Percentiles rank a stretch among this genome's conserved stretches.
phyloP scores from a whole-genome alignment of 2,329 filamentous ascomycete species.

The Fusarium longipes region DNA sequence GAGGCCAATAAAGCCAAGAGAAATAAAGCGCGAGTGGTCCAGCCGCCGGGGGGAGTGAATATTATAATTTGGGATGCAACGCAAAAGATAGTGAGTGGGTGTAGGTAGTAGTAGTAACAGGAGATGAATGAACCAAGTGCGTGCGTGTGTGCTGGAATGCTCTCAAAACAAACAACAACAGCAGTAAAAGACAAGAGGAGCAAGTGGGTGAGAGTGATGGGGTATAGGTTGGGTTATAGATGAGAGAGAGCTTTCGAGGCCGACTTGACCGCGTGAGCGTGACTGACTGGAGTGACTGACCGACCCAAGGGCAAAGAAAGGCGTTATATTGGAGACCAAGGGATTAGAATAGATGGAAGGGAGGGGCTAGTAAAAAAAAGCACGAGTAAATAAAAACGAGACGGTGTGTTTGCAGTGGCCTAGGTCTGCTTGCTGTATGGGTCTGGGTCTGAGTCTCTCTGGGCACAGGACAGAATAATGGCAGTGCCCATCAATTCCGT shows the following conservation, averaged over 20 bases:
- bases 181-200: conserved; percentile 6
- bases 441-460: neutral
- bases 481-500: conserved; percentile 36
- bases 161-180: conserved; percentile 21
- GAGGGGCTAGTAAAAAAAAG: conserved; percentile 19
- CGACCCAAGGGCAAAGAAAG: conserved; percentile 14
- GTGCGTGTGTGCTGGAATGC: conserved; percentile 8
- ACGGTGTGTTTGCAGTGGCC: conserved; percentile 41
- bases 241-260: conserved; percentile 8
- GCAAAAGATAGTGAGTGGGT: conserved; percentile 14
- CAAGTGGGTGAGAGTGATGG: conserved; percentile 17
- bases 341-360: conserved; percentile 19
- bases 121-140: conserved; percentile 5
- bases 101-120: too few relatives aligned
- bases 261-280: conserved; percentile 9
- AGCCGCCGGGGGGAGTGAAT: conserved; percentile 36
- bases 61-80: conserved; percentile 22
- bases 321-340: conserved; percentile 27
- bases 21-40: conserved; percentile 29
- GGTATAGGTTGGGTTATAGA: conserved; percentile 31
- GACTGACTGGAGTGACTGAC: neutral
- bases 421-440: conserved; percentile 2
- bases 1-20: conserved; percentile 41
- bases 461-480: conserved; percentile 40
- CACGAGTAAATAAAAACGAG: conserved; percentile 35